These are phyloP conservation scores for Pestalotiopsis sp. DNA, from an alignment of 2,329 filamentous ascomycete species.

Conservation along the genomic window DNA sequence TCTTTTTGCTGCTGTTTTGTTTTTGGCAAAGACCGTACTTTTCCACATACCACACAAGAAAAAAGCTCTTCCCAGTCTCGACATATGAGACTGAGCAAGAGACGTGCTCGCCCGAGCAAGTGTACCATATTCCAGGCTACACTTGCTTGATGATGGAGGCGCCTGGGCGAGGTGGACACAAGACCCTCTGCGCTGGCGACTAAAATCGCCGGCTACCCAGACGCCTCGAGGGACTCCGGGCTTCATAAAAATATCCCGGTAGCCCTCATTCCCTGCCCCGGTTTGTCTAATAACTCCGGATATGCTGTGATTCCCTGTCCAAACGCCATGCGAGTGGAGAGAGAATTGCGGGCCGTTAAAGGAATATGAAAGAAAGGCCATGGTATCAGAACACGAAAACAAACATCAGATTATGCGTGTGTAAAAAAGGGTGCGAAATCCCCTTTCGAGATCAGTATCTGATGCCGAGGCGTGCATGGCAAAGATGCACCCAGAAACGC, in stretches of 20 bases:
- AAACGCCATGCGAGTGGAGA: background rate
- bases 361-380: conserved; percentile 11
- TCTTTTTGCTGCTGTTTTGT: background rate
- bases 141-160: background rate
- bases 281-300: conserved; percentile 10
- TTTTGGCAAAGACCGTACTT: background rate
- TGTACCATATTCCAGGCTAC: conserved; percentile 14
- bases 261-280: background rate
- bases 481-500: background rate
- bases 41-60: background rate
- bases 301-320: background rate
- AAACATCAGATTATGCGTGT: background rate
- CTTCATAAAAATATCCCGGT: conserved; percentile 20
- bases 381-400: conserved; percentile 1
- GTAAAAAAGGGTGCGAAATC: background rate
- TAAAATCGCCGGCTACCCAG: conserved; percentile 5
- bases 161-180: background rate
- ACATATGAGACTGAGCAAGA: background rate
- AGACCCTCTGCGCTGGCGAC: background rate
- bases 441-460: background rate
- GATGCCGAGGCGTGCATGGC: background rate
- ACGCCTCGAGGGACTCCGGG: conserved; percentile 14
- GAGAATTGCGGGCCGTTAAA: background rate
- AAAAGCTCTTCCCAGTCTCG: background rate
- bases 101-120: background rate